A percentile compares a stretch with the other conserved stretches of the same genome.
Conservation (phyloP, 129 eudicot genomes). For the Glebionis coronaria region DNA sequence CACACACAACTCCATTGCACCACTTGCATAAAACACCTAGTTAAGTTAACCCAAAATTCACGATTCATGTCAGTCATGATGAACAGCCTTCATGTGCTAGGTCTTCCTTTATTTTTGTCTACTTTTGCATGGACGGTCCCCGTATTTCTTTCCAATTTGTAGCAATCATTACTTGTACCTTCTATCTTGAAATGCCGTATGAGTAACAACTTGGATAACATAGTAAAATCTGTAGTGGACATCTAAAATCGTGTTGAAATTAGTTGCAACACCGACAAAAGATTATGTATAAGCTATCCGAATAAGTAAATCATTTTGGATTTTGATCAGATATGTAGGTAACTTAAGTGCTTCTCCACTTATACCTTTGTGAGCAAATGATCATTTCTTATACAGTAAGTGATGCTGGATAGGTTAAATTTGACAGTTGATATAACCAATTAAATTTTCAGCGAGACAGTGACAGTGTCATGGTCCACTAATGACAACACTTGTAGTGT, state of each 20-base stretch:
- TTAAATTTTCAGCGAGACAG: background rate
- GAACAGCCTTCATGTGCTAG: constrained; percentile 24
- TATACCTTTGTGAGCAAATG: no score
- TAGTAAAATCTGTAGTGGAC: no score
- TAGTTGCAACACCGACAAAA: no score
- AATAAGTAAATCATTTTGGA: background rate
- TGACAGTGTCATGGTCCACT: background rate
- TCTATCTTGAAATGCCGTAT: no score
- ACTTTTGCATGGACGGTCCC: constrained; percentile 12
- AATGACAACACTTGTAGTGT: background rate
- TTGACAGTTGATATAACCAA: background rate
- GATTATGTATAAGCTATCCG: no score
- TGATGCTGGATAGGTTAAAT: no score
- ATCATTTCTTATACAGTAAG: no score
- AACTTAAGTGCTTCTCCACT: no score
- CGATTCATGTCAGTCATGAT: constrained; percentile 10
- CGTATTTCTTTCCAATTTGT: constrained; percentile 4
- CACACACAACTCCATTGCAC: constrained; percentile 21
- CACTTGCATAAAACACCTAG: constrained; percentile 22
- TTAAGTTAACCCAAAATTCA: constrained; percentile 5
- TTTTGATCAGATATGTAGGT: background rate
- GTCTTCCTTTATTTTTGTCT: background rate
- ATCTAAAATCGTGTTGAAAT: no score
- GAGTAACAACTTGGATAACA: background rate
- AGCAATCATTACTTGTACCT: background rate